A percentile compares a stretch with the other conserved stretches of the same genome.
phyloP scores from a whole-genome alignment of 306 rosid genomes.

The Sicyos baderoa region DNA sequence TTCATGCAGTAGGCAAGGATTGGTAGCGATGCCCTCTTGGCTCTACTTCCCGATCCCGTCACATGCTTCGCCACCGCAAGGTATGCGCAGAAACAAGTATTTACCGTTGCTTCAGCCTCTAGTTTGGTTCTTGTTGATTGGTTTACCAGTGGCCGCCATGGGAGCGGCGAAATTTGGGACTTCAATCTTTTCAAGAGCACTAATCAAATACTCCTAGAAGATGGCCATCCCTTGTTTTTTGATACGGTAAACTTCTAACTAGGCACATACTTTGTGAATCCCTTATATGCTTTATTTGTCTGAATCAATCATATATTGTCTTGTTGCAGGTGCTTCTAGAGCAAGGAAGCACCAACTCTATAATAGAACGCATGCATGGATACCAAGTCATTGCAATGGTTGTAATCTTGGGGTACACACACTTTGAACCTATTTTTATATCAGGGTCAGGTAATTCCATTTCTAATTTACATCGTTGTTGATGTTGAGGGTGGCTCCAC shows the following conservation, averaged over 20 bases:
- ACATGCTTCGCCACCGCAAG: conserved; percentile 95
- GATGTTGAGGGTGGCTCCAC: conserved; percentile 12
- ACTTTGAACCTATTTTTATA: background rate
- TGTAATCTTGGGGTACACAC: conserved; percentile 64
- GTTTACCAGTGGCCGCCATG: conserved; percentile 94
- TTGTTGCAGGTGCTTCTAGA: conserved; percentile 52
- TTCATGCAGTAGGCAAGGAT: conserved; percentile 71
- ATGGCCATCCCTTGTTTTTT: conserved; percentile 65
- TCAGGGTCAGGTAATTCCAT: background rate
- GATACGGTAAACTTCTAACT: conserved; percentile 60
- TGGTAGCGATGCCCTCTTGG: conserved; percentile 68
- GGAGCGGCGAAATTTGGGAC: conserved; percentile 89
- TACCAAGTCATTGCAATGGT: conserved; percentile 87
- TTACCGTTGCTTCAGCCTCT: conserved; percentile 49
- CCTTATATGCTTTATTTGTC: no score
- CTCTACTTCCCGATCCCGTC: conserved; percentile 84
- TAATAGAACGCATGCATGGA: conserved; percentile 58
- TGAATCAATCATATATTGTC: conserved; percentile 20
- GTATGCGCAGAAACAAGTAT: conserved; percentile 78
- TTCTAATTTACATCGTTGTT: background rate
- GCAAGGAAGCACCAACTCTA: conserved; percentile 36
- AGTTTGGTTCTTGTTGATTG: conserved; percentile 89
- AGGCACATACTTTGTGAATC: no score
- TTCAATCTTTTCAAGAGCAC: conserved; percentile 72
- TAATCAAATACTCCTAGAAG: conserved; percentile 61